phyloP scores from a whole-genome alignment of 108 stramenopile genomes.

The Heterococcus sp. region DNA sequence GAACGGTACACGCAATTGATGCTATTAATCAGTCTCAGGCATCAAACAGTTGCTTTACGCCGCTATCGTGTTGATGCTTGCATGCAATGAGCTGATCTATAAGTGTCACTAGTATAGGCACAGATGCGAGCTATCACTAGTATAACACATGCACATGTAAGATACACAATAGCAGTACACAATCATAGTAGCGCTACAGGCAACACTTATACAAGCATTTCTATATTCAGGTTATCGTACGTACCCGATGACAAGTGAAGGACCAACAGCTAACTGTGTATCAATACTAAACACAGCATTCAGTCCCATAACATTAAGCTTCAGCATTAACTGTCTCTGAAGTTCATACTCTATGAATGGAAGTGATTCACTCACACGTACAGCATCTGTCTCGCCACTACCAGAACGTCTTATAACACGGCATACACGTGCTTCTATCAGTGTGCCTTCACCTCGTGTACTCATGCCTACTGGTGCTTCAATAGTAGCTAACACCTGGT shows the following conservation, averaged over 20 bases:
- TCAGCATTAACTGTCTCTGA: constrained; percentile 90
- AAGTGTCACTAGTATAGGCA: too few relatives aligned
- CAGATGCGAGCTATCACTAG: too few relatives aligned
- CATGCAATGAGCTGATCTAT: too few relatives aligned
- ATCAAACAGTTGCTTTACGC: too few relatives aligned
- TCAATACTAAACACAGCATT: constrained; percentile 20
- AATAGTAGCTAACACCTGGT: constrained; percentile 15
- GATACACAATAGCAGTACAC: too few relatives aligned
- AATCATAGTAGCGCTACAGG: too few relatives aligned
- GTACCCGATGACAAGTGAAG: constrained; percentile 9
- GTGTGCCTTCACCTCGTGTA: constrained; percentile 78
- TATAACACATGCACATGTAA: too few relatives aligned
- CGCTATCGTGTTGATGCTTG: too few relatives aligned
- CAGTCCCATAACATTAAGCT: constrained; percentile 64
- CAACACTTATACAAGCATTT: too few relatives aligned
- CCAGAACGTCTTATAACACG: constrained; percentile 57
- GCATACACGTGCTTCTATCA: constrained; percentile 90
- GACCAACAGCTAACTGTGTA: constrained; percentile 22
- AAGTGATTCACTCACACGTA: constrained; percentile 75
- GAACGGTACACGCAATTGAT: not conserved
- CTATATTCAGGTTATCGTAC: too few relatives aligned
- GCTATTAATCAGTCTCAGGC: too few relatives aligned
- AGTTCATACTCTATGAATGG: constrained; percentile 91
- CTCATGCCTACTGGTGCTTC: constrained; percentile 62
- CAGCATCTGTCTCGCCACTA: constrained; percentile 36